phyloP scores from a whole-genome alignment of 1,284 basidiomycete genomes.

The Mycosarcoma maydis region DNA sequence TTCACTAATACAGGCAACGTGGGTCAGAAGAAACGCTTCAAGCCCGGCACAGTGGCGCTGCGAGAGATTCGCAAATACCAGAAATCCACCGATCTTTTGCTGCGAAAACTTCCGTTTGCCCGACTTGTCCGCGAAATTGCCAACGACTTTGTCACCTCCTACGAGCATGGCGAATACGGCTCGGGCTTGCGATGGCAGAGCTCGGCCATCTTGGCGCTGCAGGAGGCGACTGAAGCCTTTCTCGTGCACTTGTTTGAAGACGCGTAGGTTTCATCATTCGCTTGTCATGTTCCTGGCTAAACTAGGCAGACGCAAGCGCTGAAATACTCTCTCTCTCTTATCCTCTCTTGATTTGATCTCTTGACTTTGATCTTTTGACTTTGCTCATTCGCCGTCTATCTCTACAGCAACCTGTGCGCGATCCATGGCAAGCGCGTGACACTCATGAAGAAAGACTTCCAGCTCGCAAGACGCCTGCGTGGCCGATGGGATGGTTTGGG shows the following conservation, averaged over 20 bases:
- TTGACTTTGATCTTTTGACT: not conserved
- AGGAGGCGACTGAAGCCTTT: constrained; percentile 66
- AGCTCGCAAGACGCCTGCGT: constrained; percentile 63
- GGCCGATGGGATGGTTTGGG: constrained; percentile 66
- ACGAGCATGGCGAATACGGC: constrained; percentile 54
- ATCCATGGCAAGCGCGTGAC: constrained; percentile 65
- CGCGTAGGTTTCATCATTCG: constrained; percentile 50
- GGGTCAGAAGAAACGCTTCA: constrained; percentile 50
- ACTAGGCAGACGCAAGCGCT: too few relatives aligned
- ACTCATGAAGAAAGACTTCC: constrained; percentile 66
- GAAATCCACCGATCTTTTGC: constrained; percentile 64
- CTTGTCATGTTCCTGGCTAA: too few relatives aligned
- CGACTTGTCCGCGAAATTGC: constrained; percentile 65
- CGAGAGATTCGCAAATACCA: constrained; percentile 66
- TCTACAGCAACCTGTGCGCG: constrained; percentile 62
- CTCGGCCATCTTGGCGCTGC: constrained; percentile 64
- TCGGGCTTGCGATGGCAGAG: constrained; percentile 65
- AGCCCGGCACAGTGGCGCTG: constrained; percentile 65
- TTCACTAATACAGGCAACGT: constrained; percentile 19
- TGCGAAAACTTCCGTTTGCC: constrained; percentile 65
- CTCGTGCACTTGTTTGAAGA: constrained; percentile 66
- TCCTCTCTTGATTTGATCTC: not conserved
- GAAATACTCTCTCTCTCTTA: too few relatives aligned
- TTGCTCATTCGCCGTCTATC: not conserved
- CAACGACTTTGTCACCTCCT: constrained; percentile 63